phyloP scores from a whole-genome alignment of 2,329 filamentous ascomycete genomes.

The Pseudopithomyces maydicus region DNA sequence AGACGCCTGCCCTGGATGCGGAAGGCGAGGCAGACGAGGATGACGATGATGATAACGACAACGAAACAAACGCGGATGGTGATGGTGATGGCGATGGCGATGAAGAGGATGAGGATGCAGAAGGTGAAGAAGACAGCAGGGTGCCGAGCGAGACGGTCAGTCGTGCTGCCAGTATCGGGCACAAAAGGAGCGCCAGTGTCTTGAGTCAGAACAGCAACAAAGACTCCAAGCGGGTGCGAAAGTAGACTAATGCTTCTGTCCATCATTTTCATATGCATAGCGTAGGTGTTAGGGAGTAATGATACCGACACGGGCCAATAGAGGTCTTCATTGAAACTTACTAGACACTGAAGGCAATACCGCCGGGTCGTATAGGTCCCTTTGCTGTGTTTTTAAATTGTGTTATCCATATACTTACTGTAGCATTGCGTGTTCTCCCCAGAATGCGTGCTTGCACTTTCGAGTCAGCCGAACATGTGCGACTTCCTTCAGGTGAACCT shows the following conservation, averaged over 20 bases:
- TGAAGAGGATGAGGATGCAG: constrained; percentile 32
- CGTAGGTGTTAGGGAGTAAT: constrained; percentile 16
- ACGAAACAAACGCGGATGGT: constrained; percentile 25
- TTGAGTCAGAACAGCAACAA: constrained; percentile 60
- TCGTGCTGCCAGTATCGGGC: constrained; percentile 43
- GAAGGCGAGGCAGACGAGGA: constrained; percentile 51
- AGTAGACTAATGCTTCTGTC: constrained; percentile 19
- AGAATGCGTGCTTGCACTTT: too few relatives aligned
- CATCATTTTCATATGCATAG: constrained; percentile 16
- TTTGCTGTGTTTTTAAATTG: too few relatives aligned
- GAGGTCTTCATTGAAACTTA: too few relatives aligned
- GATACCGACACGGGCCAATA: too few relatives aligned
- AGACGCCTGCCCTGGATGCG: constrained; percentile 56
- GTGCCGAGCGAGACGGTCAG: constrained; percentile 27
- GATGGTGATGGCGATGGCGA: constrained; percentile 20
- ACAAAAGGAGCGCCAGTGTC: constrained; percentile 84
- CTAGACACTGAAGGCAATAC: too few relatives aligned
- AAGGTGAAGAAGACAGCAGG: constrained; percentile 40
- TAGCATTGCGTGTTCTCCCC: too few relatives aligned
- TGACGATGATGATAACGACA: constrained; percentile 43
- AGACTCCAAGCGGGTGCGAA: constrained; percentile 40
- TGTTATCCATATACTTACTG: too few relatives aligned
- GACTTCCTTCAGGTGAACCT: too few relatives aligned
- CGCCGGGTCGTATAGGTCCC: too few relatives aligned
- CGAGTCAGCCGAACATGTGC: too few relatives aligned